A percentile compares a stretch with the other conserved stretches of the same genome.
phyloP scores from a whole-genome alignment of 2,329 filamentous ascomycete genomes.

The Fusarium nematophilum region DNA sequence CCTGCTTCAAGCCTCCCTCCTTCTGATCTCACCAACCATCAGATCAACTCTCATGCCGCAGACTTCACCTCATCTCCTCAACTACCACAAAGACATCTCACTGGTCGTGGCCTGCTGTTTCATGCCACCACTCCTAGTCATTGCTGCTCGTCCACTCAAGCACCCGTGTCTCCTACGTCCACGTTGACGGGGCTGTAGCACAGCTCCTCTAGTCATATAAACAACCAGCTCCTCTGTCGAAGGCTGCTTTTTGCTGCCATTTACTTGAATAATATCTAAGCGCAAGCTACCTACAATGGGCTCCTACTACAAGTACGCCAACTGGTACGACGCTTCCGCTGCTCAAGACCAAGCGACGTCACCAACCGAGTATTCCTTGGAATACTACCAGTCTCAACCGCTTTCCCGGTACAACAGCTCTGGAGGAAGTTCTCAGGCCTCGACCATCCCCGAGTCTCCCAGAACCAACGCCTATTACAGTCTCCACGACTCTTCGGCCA shows the following conservation, averaged over 20 bases:
- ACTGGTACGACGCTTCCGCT: constrained; percentile 30
- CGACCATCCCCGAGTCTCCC: constrained; percentile 45
- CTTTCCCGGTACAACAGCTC: constrained; percentile 46
- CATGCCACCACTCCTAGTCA: constrained; percentile 9
- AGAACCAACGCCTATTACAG: constrained; percentile 30
- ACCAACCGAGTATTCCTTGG: constrained; percentile 26
- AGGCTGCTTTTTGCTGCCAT: not conserved
- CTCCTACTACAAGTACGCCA: constrained; percentile 25
- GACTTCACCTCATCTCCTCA: constrained; percentile 18
- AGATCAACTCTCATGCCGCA: constrained; percentile 32
- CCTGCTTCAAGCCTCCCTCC: constrained; percentile 6
- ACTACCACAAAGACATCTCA: constrained; percentile 33
- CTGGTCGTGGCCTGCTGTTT: constrained; percentile 27
- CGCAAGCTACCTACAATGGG: constrained; percentile 25
- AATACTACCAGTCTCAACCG: constrained; percentile 41
- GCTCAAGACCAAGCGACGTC: constrained; percentile 36
- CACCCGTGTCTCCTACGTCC: constrained; percentile 14
- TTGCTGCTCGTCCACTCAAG: constrained; percentile 23
- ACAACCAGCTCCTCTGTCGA: not conserved
- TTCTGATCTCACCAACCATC: constrained; percentile 2
- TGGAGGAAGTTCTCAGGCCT: constrained; percentile 43
- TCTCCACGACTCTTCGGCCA: constrained; percentile 25
- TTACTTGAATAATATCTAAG: not conserved
- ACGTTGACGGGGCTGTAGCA: constrained; percentile 8
- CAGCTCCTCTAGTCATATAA: not conserved